A percentile compares a stretch with the other conserved stretches of the same genome.
phyloP scores from a whole-genome alignment of 768 basidiomycete genomes.

The Boletellus sp. region DNA sequence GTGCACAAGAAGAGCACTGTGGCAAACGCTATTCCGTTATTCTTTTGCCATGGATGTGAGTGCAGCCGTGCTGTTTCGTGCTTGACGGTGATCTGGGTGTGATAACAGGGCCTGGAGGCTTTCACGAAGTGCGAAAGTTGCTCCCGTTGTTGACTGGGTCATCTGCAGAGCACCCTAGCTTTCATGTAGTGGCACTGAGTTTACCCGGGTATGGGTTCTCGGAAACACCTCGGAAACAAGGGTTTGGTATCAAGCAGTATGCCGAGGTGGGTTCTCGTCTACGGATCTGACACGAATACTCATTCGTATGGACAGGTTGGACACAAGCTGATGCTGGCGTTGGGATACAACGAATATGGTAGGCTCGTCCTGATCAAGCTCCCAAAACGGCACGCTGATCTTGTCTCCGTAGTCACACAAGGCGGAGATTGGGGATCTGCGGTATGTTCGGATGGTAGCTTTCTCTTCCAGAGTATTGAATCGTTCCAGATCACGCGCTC shows the following conservation, averaged over 20 bases:
- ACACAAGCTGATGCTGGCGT: slow-evolving; percentile 46
- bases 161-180: slow-evolving; percentile 45
- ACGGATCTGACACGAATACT: not conserved
- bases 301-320: slow-evolving; percentile 32
- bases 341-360: slow-evolving; percentile 51
- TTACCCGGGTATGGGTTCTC: slow-evolving; percentile 64
- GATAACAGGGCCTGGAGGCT: slow-evolving; percentile 55
- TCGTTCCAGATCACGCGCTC: slow-evolving; percentile 32
- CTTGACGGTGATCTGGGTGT: not conserved
- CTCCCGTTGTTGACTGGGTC: slow-evolving; percentile 47
- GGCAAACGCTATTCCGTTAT: slow-evolving; percentile 49
- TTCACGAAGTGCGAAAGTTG: slow-evolving; percentile 55
- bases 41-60: slow-evolving; percentile 61
- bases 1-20: slow-evolving; percentile 49
- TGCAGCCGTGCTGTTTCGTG: not conserved
- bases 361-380: not conserved
- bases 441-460: slow-evolving; percentile 23
- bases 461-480: not conserved
- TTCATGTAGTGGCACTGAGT: slow-evolving; percentile 59
- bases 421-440: slow-evolving; percentile 47
- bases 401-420: slow-evolving; percentile 36
- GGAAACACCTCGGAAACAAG: slow-evolving; percentile 48
- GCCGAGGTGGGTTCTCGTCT: slow-evolving; percentile 42
- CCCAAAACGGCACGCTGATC: not conserved
- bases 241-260: slow-evolving; percentile 48